Conservation (phyloP, 2,329 filamentous ascomycete species). For the Bipolaris sorokiniana region DNA sequence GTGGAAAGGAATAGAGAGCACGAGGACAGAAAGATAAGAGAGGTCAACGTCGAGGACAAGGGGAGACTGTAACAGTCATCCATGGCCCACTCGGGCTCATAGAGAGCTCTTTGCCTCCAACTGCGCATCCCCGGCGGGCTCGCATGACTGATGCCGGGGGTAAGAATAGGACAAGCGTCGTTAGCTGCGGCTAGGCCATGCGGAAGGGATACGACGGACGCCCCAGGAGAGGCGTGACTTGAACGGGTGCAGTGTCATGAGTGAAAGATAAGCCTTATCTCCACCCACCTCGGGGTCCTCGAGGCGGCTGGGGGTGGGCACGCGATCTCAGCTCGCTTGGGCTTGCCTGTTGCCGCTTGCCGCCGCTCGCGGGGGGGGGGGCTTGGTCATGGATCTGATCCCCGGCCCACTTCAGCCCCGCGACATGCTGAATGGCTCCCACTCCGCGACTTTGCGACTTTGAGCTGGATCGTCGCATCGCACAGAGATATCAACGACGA, state of each 20-base stretch:
- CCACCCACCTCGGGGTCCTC: neutral
- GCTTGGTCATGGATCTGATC: conserved; percentile 23
- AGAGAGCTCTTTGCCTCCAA: conserved; percentile 12
- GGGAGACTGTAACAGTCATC: conserved; percentile 20
- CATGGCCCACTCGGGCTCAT: conserved; percentile 20
- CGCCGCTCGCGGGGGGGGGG: conserved; percentile 31
- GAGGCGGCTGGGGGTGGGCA: neutral
- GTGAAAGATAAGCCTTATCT: conserved; percentile 29
- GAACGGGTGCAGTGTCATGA: conserved; percentile 21
- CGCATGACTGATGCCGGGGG: conserved; percentile 27
- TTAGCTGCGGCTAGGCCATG: conserved; percentile 23
- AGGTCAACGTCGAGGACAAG: conserved; percentile 1
- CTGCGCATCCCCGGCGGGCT: conserved; percentile 22
- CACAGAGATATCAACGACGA: neutral
- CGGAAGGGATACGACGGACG: conserved; percentile 16
- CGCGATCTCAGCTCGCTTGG: conserved; percentile 7
- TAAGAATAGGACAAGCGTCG: conserved; percentile 24
- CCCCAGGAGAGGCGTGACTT: conserved; percentile 19
- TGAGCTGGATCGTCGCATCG: too few species aligned
- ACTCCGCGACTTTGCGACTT: neutral
- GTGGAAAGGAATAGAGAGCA: neutral
- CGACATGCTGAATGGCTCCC: conserved; percentile 3
- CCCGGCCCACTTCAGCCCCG: neutral
- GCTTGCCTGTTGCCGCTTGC: conserved; percentile 12
- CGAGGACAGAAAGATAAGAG: conserved; percentile 6